Base-by-base conservation (phyloP, 2,329 filamentous ascomycete genomes). In the Claviceps sp. region DNA sequence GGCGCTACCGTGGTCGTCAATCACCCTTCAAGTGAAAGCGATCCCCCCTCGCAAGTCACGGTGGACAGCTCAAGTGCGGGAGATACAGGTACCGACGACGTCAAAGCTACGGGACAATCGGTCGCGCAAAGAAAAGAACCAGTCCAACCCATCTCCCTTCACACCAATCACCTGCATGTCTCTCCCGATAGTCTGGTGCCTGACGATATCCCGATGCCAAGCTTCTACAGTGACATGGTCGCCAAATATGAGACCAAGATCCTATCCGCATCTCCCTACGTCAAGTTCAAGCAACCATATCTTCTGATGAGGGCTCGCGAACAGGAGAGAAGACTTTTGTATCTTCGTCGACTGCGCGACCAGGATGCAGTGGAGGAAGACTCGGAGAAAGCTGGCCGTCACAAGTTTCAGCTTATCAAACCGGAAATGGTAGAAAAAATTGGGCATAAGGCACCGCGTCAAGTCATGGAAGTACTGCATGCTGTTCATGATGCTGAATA, bases 401-500 rank as follows among this genome's bases (percentile, higher is more conserved):
- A 86, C 52, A 83, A 82, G 37, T 98, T 98, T 58, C 84, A 94
- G 59, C 77, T 98, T 9, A 94, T 98, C 56, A 88, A 86, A 55
- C 91, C 93, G 1, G 88, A 95, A 59, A 97, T 97, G 90, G 86
- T 98, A 0, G 88, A 95, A 59, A 79, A 85, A 53, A 82, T 88
- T 45, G 82, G 88, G 1, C 83, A 87, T 50, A 83, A 84, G 59
- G 86, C 88, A 3, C 87, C 90, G 0, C 81, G 82, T 45, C 88
- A 95, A 62, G 87, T 96, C 36, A 89, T 90, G 71, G 91, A 97
- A 60, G 88, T 97, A 47, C 71, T 98, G 6, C 89, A 93, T 64
- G 93, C 93, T 22, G 90, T 96, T 13, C 90, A 97, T 65, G 88
- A 96, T 63, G 90, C 90, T 2, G 93, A 98, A 66, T 96, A 97